Percentiles rank a stretch among this genome's conserved stretches.
Evolutionary conservation across 495 filamentous ascomycete genomes (phyloP).

Genomic region (Opeltia flavorubescens): DNA sequence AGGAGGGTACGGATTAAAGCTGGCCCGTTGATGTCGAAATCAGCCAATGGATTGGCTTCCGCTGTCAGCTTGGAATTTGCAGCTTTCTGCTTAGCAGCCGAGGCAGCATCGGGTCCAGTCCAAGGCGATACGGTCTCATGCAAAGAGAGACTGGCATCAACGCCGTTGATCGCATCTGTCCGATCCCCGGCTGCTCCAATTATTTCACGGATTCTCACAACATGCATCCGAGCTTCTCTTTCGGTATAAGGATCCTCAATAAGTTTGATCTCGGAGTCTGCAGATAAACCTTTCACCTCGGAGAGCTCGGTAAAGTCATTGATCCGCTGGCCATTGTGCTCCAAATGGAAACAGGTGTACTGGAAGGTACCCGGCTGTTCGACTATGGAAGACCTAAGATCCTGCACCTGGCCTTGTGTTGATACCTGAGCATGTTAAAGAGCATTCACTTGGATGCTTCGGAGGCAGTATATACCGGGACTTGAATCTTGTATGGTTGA

Average conservation of each 20-base stretch:
- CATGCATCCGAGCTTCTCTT: conserved; percentile 92
- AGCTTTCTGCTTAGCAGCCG: conserved; percentile 34
- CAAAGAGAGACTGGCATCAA: conserved; percentile 73
- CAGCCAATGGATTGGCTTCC: conserved; percentile 32
- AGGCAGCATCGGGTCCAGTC: conserved; percentile 22
- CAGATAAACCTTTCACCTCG: conserved; percentile 65
- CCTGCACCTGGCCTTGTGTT: conserved; percentile 88
- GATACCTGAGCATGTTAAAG: conserved; percentile 48
- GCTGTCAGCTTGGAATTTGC: not conserved
- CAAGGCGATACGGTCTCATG: conserved; percentile 59
- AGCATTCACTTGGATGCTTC: not conserved
- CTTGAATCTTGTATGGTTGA: conserved; percentile 60
- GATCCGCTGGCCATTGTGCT: conserved; percentile 69
- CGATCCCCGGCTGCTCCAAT: conserved; percentile 84
- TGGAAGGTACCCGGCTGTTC: conserved; percentile 88
- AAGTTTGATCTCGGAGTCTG: conserved; percentile 61
- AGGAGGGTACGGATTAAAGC: conserved; percentile 57
- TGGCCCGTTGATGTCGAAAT: conserved; percentile 62
- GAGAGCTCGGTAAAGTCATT: conserved; percentile 93
- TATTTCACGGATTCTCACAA: conserved; percentile 78
- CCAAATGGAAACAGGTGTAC: conserved; percentile 97
- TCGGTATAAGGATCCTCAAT: conserved; percentile 97
- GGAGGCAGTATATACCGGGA: conserved; percentile 47
- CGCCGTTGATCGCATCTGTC: conserved; percentile 75
- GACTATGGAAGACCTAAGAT: conserved; percentile 91